Base-by-base conservation (phyloP, 768 basidiomycete species). In the Lenzites betulinus region DNA sequence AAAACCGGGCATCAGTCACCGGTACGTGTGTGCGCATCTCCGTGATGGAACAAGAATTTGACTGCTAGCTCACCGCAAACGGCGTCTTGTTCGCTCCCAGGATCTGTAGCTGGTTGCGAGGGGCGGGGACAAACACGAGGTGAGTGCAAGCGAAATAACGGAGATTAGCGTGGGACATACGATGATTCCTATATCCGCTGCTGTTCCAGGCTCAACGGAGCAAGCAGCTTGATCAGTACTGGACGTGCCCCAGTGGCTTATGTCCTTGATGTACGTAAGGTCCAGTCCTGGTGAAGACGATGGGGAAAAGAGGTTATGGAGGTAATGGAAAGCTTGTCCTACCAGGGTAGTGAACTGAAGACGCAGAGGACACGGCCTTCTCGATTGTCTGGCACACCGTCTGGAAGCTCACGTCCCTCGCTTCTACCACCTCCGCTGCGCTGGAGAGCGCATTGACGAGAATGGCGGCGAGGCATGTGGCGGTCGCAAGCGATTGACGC, bases 171-270 rank as follows among this genome's bases (percentile, higher is more conserved):
- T 35, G 43, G 67, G 72, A 66, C 78, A 26, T 63, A 86, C 87
- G 16, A 83, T 83, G 0, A 64, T 70, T 0, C 73, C 77, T 30
- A 88, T 70, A 56, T 89, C 86, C 6, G 76, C 74, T 0, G 79
- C 72, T 0, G 77, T 82, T 11, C 81, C 83, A 2, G 86, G 86
- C 63, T 86, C 82, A 9, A 88, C 85, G 11, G 80, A 79, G 66
- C 86, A 88, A 1, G 75, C 70, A 0, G 86, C 66, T 1, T 54
- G 1, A 54, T 84, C 77, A 0, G 75, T 66, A 63, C 81, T 85
- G 4, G 83, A 83, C 23, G 70, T 69, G 0, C 81, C 79, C 81
- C 81, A 87, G 59, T 87, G 83, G 1, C 63, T 50, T 22, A 82
- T 76, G 59, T 81, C 84, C 15, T 72, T 67, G 0, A 38, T 36